Conservation (phyloP, 2,329 filamentous ascomycete genomes). For the Teratosphaeriaceae sp. region DNA sequence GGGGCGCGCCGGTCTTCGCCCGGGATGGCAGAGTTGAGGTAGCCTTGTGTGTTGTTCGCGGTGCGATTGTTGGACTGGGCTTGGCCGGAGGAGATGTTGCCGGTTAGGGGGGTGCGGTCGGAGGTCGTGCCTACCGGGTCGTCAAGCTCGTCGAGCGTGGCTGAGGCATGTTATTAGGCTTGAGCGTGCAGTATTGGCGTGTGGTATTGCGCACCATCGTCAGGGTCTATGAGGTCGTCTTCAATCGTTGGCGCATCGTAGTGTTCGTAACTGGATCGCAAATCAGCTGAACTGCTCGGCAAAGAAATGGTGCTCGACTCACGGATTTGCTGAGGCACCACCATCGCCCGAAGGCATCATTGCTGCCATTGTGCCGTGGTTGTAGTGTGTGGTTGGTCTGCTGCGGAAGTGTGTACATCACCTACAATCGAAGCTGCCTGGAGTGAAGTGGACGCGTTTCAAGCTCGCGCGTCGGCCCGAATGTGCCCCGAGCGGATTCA, state of each 20-base stretch:
- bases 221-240: constrained; percentile 47
- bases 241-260: constrained; percentile 43
- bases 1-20: constrained; percentile 88
- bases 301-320: no score
- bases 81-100: constrained; percentile 60
- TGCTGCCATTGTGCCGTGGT: no score
- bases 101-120: constrained; percentile 72
- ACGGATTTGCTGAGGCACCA: no score
- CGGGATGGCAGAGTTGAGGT: constrained; percentile 81
- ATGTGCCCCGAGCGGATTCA: no score
- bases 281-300: no score
- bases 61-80: constrained; percentile 49
- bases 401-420: no score
- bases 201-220: constrained; percentile 37
- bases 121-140: constrained; percentile 66
- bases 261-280: constrained; percentile 29
- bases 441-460: no score
- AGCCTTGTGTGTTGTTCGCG: constrained; percentile 61
- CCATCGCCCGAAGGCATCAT: no score
- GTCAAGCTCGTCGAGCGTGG: constrained; percentile 86
- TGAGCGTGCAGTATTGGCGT: no score
- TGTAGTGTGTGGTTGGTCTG: no score
- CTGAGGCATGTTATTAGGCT: constrained; percentile 36
- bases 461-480: no score
- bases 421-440: no score